Base-by-base conservation (phyloP, 306 rosid genomes). In the Cicer yamashitae region DNA sequence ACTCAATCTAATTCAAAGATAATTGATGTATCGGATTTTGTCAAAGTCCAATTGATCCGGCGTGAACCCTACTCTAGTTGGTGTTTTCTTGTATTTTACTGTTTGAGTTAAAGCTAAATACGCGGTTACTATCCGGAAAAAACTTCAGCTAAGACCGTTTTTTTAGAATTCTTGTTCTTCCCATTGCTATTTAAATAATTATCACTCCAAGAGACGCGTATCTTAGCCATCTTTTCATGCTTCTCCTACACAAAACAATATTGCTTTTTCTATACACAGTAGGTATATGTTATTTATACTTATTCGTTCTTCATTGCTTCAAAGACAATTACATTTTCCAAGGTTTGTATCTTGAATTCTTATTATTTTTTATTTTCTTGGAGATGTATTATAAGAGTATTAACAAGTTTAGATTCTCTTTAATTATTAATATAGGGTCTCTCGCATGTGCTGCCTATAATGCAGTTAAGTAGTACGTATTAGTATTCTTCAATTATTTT, bases 171-270 rank as follows among this genome's bases (percentile, higher is more conserved):
- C 73, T 81, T 70, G 10, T 82, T 86, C 93, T 90, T 88, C 89
- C 63, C 58, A 67, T 79, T 86, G 30, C 83, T 67, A 80, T 87
- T 93, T 88, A 91, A 87, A 87, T 67, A 81, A 84, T 65, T 30
- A 59, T 65, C 79, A 74, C 52, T 59, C 39, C 79, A 83, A 64
- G 86, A 79, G 70, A 53, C 66, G 67, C 60, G 47, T 74, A 73
- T 75, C 22, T 44, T 8, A 62, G 39, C 80, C 67, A 77, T 93
- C 97, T 91, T 93, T 91, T 76, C 88, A 78, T 93, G 94, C 70
- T 57, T 64, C 10, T 54, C 46, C 45, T 65, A 82, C 39, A 70
- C 63, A 62, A 69, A 79, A 68, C 69, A 47, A 8, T 71, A 45
- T 7, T 57, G 37, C 67, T 60, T 14, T 52, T 81, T 39, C 61